Base-by-base conservation (phyloP, 225 moss, liverwort and hornwort species). In the Marchantia paleacea region DNA sequence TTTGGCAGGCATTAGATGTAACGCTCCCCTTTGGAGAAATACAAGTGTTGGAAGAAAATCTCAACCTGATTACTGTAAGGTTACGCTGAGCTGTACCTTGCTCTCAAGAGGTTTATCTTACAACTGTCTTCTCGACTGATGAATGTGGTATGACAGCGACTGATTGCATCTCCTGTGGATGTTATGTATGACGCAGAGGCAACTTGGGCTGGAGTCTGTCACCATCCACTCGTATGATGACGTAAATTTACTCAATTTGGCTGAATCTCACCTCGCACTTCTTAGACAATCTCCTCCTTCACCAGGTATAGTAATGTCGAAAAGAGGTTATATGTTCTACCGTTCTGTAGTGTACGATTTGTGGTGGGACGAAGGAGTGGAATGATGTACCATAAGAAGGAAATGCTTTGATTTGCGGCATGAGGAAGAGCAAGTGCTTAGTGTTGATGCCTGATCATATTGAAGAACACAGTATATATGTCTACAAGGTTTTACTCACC, bases 21-120 rank as follows among this genome's bases (percentile, higher is more conserved):
- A 88, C 49, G 84, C 92, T 96, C 19, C 92, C 92, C 1, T 96
- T 96, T 72, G 96, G 96, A 58, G 96, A 96, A 84, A 66, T 91
- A 22, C 79, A 88, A 55, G 89, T 91, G 69, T 79, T 96, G 48
- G n/a, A 81, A 78, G 88, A 92, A 49, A 96, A 94, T 72, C 57
- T 79, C 52, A 86, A 89, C n/a, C 91, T 94, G 9, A 91, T 94
- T 77, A 76, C 84, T 2, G 82, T 75, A 77, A 52, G 68, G 52
- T n/a, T 39, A 39, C 39, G 39, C n/a, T 39, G 39, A 2, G 39
- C 39, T 39, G 39, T 2, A 39, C 39, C 39, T 39, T 39, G 39
- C 39, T 39, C 3, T 39, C 39, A 39, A 39, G 39, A 39, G 7
- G 48, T 70, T 19, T 15, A 13, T 70, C 8, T 13, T 48, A 18